Evolutionary conservation across 2,329 filamentous ascomycete species (phyloP), one percentile per base, ranked within the genome.

Genomic region (Clarireedia paspali): DNA sequence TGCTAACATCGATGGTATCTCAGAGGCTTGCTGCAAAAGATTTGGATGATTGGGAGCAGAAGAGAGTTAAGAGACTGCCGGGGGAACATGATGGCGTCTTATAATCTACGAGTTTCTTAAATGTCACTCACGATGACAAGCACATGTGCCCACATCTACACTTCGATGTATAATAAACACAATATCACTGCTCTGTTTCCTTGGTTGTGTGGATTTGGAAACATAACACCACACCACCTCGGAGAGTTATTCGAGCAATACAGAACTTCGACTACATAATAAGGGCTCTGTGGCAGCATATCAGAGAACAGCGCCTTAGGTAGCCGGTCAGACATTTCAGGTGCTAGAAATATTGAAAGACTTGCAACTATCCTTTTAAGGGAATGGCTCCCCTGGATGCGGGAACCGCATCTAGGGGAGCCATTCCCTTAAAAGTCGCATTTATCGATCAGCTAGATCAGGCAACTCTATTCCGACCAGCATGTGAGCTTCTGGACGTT

Each of bases 31-130:
- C 89, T 64, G 88, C 89, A 34, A 95, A 95, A 71, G 94, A 97
- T 69, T 74, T 97, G 59, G 92, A 99, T 67, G 82, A 90, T 68
- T 99, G 94, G 94, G 92, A 97, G 71, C 94, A 97, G 74, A 95
- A 94, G 73, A 84, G 95, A 53, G 91, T 97, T 10, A 84, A 96
- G 75, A 79, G 94, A 69, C 79, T 96, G 59, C 85, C 89, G 20
- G 94, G 94, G 63, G 95, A 99, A 72, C 87, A 83, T 59, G 92
- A 99, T 70, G 92, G 92, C 36, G 81, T 89, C 50, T 70, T 96
- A 63, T 87, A 71, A 77, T 47, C 2, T 14, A 44, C 10, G 40
- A 20, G 12, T 3, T 23, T 12, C 17, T 5, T 2, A 14, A 44
- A 12, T 20, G 15, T 17, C 12, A 20, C 7, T 23, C 45, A 26